phyloP scores from a whole-genome alignment of 306 rosid genomes.

The Delonix regia region DNA sequence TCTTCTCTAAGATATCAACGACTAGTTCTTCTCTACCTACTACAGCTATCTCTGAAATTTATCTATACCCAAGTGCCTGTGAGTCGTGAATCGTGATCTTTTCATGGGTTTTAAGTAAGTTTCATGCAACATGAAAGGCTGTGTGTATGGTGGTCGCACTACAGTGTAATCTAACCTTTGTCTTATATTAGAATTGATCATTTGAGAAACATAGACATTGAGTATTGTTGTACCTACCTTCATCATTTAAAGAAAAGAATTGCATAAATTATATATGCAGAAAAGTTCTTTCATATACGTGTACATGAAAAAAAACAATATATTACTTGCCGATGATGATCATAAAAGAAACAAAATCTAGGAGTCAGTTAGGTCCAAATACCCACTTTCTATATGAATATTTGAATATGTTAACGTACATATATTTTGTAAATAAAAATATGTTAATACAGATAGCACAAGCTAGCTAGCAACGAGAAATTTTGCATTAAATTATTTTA shows the following conservation, averaged over 20 bases:
- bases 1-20: constrained; percentile 22
- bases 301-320: not conserved
- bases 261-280: not conserved
- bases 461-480: not conserved
- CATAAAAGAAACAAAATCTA: not conserved
- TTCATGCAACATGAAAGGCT: constrained; percentile 39
- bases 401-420: not conserved
- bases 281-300: not conserved
- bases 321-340: not conserved
- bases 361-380: not conserved
- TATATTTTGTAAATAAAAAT: not conserved
- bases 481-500: constrained; percentile 9
- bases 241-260: not conserved
- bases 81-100: constrained; percentile 36
- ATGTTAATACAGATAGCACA: not conserved
- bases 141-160: constrained; percentile 40
- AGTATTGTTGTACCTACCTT: not conserved
- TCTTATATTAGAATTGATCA: constrained; percentile 27
- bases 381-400: not conserved
- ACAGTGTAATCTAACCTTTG: constrained; percentile 43
- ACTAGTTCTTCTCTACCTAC: constrained; percentile 26
- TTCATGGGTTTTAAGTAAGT: constrained; percentile 19
- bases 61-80: constrained; percentile 3
- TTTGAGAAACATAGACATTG: not conserved
- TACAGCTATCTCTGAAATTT: not conserved